A percentile compares a stretch with the other conserved stretches of the same genome.
Evolutionary conservation across 2,329 filamentous ascomycete species (phyloP).

Genomic region (Pseudogymnoascus sp.): DNA sequence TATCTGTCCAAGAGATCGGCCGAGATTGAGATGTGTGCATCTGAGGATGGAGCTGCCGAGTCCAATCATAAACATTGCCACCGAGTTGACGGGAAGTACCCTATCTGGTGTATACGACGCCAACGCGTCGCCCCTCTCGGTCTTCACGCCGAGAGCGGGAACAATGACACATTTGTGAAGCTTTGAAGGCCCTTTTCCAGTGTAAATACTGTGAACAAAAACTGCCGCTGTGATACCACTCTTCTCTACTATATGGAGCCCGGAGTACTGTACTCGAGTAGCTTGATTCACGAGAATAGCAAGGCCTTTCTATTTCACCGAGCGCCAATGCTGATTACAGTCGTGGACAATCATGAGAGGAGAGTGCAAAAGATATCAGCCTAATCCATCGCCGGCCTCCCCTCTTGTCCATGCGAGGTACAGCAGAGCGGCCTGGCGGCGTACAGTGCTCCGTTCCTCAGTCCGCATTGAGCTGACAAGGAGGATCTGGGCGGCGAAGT

Average conservation of each 20-base stretch:
- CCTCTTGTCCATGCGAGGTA: background rate
- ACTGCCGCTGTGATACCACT: background rate
- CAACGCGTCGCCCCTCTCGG: background rate
- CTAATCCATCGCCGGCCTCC: background rate
- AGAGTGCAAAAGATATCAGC: conserved; percentile 1
- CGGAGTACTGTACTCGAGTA: background rate
- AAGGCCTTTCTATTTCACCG: conserved; percentile 7
- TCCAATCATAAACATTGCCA: background rate
- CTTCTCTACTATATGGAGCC: background rate
- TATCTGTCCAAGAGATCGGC: background rate
- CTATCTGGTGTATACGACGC: background rate
- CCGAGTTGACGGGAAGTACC: background rate
- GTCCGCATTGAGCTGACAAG: background rate
- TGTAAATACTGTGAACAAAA: background rate
- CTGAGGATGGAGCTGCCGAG: background rate
- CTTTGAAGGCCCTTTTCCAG: conserved; percentile 1
- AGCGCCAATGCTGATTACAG: background rate
- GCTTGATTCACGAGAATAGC: background rate
- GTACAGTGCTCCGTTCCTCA: background rate
- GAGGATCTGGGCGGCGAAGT: background rate
- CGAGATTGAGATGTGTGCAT: background rate
- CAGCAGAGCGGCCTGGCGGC: background rate
- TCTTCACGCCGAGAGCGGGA: background rate
- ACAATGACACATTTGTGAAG: background rate
- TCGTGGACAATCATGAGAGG: background rate